These are phyloP conservation scores for Coelastrella sp. DNA, from an alignment of 139 green algal genomes.

Conservation along the genomic window DNA sequence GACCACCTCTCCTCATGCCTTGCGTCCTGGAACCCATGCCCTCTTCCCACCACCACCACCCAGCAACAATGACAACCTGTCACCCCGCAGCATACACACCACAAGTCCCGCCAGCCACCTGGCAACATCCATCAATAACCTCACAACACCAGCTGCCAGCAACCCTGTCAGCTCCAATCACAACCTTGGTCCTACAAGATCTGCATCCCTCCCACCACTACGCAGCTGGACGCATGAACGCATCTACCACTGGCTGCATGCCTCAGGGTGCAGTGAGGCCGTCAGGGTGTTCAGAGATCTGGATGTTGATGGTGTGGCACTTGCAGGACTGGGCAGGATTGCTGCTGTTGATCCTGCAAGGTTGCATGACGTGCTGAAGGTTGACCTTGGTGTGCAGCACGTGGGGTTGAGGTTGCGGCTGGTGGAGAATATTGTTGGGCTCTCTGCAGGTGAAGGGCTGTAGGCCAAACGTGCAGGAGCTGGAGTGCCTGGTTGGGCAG, in stretches of 20 bases:
- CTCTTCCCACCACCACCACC: not conserved
- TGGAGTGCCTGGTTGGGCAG: too few species aligned
- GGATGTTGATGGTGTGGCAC: not conserved
- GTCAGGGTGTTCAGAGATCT: slow-evolving; percentile 6
- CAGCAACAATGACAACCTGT: not conserved
- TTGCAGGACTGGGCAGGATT: slow-evolving; percentile 1
- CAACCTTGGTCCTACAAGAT: not conserved
- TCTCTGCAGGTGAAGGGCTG: not conserved
- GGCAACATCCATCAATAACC: not conserved
- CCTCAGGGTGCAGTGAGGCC: not conserved
- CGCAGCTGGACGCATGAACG: slow-evolving; percentile 1
- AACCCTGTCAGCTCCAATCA: not conserved
- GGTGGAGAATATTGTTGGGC: not conserved
- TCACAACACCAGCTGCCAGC: not conserved
- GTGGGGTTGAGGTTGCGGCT: slow-evolving; percentile 24
- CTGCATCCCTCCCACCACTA: not conserved
- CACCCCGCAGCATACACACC: not conserved
- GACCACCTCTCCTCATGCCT: not conserved
- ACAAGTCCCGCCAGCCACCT: not conserved
- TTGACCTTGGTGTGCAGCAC: slow-evolving; percentile 2
- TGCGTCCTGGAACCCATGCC: not conserved
- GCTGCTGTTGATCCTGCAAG: not conserved
- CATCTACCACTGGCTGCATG: slow-evolving; percentile 5
- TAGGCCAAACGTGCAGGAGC: not conserved
- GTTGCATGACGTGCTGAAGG: not conserved